phyloP scores from a whole-genome alignment of 1,284 basidiomycete species.

The Cronartium quercuum region DNA sequence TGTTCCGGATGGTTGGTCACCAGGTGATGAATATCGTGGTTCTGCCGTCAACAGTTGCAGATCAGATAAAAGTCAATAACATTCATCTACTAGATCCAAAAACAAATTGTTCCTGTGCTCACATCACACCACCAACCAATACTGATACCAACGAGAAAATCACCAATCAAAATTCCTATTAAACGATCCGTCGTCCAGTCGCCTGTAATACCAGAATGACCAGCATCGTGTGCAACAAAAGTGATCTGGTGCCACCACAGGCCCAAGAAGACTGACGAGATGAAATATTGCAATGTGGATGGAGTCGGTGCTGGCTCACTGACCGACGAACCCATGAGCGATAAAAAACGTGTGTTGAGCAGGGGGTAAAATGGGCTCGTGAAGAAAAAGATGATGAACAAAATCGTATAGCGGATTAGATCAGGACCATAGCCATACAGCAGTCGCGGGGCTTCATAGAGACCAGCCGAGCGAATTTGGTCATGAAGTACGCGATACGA shows the following conservation, averaged over 20 bases:
- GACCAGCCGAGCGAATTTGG: slow-evolving; percentile 67
- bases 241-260: slow-evolving; percentile 90
- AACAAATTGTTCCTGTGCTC: slow-evolving; percentile 47
- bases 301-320: not conserved
- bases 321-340: not conserved
- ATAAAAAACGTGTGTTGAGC: not conserved
- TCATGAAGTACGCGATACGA: slow-evolving; percentile 77
- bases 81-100: not conserved
- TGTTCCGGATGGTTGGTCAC: slow-evolving; percentile 97
- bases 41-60: slow-evolving; percentile 55
- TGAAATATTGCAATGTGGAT: slow-evolving; percentile 46
- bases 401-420: slow-evolving; percentile 64
- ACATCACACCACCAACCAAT: slow-evolving; percentile 98
- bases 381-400: slow-evolving; percentile 60
- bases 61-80: slow-evolving; percentile 34
- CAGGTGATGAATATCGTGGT: slow-evolving; percentile 95
- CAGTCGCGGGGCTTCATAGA: slow-evolving; percentile 72
- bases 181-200: slow-evolving; percentile 74
- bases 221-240: slow-evolving; percentile 88
- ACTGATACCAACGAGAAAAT: slow-evolving; percentile 85
- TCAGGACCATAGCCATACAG: slow-evolving; percentile 86
- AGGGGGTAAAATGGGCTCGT: slow-evolving; percentile 55
- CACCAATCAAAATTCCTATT: slow-evolving; percentile 71
- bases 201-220: slow-evolving; percentile 88
- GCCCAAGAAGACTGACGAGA: slow-evolving; percentile 71